Percentiles rank a stretch among this genome's conserved stretches.
These are phyloP conservation scores for Ascosphaera apis DNA, from an alignment of 2,329 filamentous ascomycete genomes.

Conservation along the genomic window DNA sequence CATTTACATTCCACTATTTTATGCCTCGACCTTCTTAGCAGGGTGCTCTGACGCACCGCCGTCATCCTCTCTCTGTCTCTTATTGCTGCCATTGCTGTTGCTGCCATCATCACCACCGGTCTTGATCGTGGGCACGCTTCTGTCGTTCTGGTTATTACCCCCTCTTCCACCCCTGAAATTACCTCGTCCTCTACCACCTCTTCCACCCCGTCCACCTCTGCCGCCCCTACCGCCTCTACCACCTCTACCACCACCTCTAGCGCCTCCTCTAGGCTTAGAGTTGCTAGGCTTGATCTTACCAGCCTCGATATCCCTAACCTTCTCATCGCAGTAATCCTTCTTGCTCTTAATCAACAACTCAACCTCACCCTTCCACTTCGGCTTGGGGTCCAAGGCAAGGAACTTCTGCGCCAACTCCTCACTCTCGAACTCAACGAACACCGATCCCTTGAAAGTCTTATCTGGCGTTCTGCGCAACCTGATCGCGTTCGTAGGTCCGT, in stretches of 20 bases:
- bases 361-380: conserved; percentile 53
- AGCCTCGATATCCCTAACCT: conserved; percentile 45
- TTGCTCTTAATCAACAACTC: conserved; percentile 71
- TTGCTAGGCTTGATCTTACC: conserved; percentile 41
- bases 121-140: conserved; percentile 17
- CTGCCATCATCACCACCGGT: conserved; percentile 15
- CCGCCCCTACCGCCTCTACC: conserved; percentile 7
- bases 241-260: conserved; percentile 15
- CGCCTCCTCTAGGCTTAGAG: conserved; percentile 23
- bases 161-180: conserved; percentile 9
- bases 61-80: conserved; percentile 6
- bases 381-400: conserved; percentile 53
- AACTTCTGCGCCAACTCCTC: conserved; percentile 64
- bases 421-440: conserved; percentile 76
- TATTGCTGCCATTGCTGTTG: conserved; percentile 4
- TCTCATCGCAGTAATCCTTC: conserved; percentile 62
- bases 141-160: conserved; percentile 18
- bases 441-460: conserved; percentile 77
- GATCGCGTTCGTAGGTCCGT: conserved; percentile 56
- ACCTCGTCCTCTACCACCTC: conserved; percentile 8
- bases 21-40: conserved; percentile 25
- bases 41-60: conserved; percentile 15
- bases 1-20: too few relatives aligned
- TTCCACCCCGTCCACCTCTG: conserved; percentile 19
- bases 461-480: conserved; percentile 58